Base-by-base conservation (phyloP, 768 basidiomycete genomes). In the Boletus vinaceobasis region DNA sequence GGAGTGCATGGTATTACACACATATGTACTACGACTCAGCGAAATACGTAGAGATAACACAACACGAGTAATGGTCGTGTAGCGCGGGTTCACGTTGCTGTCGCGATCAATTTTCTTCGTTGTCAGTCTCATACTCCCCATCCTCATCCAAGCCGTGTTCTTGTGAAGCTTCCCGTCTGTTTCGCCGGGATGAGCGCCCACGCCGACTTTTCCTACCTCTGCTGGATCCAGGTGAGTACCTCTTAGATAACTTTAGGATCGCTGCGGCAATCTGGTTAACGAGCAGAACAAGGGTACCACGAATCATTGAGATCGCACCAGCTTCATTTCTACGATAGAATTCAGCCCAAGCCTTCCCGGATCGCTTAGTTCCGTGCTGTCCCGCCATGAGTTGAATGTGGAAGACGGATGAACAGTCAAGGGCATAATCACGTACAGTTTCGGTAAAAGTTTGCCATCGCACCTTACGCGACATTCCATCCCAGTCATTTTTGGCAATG, bases 281-380 rank as follows among this genome's bases (percentile, higher is more conserved):
- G 7, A 52, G 23, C 17, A 35, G 35, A 48, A 49, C 32, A 39
- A 14, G 39, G 9, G 13, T 31, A n/a, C 21, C n/a, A 50, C 7
- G 26, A 26, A 52, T 38, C 35, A n/a, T 50, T 40, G 15, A n/a
- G 59, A 39, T 69, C 71, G 38, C 48, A 85, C 86, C 70, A 54
- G 65, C 46, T 65, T 83, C 79, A 56, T 83, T 71, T 54, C 71
- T 73, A 31, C 83, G 75, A 60, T 81, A 85, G 59, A 78, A 82
- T 63, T 86, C 83, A 19, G 71, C 75, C 86, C 86, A 88, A 7
- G 84, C 75, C 60, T 80, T 84, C 4, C 67, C 65, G 35, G 81
- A 74, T 56, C 86, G 74, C 32, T 58, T 60, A 15, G 64, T 68
- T 62, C 79, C 79, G 63, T 79, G 75, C 86, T 87, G 43, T 7